Evolutionary conservation across 2,329 filamentous ascomycete genomes (phyloP), one percentile per base, ranked within the genome.

Genomic region (Phialocephala sp.): DNA sequence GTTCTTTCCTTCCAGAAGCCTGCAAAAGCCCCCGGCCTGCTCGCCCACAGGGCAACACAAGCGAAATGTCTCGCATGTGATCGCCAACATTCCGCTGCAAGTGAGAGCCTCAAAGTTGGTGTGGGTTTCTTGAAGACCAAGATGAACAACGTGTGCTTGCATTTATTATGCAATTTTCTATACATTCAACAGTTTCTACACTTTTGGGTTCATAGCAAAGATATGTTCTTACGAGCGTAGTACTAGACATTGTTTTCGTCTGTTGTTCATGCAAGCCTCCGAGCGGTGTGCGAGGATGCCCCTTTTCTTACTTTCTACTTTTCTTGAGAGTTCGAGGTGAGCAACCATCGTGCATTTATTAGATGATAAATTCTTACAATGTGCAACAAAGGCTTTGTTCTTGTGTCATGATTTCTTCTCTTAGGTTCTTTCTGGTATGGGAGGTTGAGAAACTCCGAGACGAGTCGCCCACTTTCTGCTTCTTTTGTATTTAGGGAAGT

Each of bases 1-100:
- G 9, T 41, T 54, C 39, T 43, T 55, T 58, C 41, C 35, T 63
- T 63, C 61, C 45, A 59, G 59, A 66, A 68, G 59, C 63, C 45
- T 15, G 41, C 41, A 43, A 32, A 5, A 57, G 57, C 45, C 18
- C 18, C 32, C 18, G 52, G 47, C 12, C 6, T 20, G 9, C 20
- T 18, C 11, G 37, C 50, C 22, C 35, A 35, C 32, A 54, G 50
- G 50, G 50, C 50, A n/a, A 15, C 12, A 18, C 8, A 24, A 24
- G 35, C 32, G 20, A 43, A 52, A 66, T 68, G 66, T 63, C 68
- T 66, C 66, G 68, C 68, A 69, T 69, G 66, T 69, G 68, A 69
- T 69, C 66, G 62, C 52, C 68, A 65, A 54, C 22, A 18, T 35
- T 54, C 50, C 24, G 24, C 22, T 54, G 50, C 50, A 35, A 24